Evolutionary conservation across 176 grass and related monocot genomes (phyloP).

Genomic region (Miscanthus lutarioriparius): DNA sequence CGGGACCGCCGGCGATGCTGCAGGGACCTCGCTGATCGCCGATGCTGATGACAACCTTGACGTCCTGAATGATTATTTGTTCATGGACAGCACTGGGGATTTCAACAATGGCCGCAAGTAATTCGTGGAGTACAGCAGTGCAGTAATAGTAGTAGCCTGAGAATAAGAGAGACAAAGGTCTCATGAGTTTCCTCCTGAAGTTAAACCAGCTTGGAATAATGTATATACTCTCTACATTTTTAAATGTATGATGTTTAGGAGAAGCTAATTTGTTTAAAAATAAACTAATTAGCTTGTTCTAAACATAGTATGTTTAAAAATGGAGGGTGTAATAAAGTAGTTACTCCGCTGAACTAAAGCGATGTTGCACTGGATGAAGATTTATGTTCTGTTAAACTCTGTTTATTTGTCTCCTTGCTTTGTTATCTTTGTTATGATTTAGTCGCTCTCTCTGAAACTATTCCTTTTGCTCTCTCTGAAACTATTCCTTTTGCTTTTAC

Average conservation of each 20-base stretch:
- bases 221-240: neutral
- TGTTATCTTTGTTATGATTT: neutral
- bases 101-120: neutral
- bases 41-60: neutral
- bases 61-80: neutral
- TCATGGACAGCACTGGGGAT: neutral
- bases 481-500: neutral
- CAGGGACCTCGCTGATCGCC: neutral
- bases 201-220: conserved; percentile 17
- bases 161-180: neutral
- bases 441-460: neutral
- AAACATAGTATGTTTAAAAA: neutral
- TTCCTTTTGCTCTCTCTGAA: neutral
- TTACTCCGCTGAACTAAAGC: neutral
- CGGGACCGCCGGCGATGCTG: neutral
- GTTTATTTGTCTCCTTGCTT: neutral
- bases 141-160: neutral
- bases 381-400: neutral
- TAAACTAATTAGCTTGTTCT: neutral
- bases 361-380: neutral
- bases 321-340: neutral
- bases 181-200: neutral
- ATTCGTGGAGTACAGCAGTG: neutral
- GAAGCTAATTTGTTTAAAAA: neutral
- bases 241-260: neutral